These are phyloP conservation scores for Phytophthora hibernalis DNA, from an alignment of 352 stramenopile species.

Conservation along the genomic window DNA sequence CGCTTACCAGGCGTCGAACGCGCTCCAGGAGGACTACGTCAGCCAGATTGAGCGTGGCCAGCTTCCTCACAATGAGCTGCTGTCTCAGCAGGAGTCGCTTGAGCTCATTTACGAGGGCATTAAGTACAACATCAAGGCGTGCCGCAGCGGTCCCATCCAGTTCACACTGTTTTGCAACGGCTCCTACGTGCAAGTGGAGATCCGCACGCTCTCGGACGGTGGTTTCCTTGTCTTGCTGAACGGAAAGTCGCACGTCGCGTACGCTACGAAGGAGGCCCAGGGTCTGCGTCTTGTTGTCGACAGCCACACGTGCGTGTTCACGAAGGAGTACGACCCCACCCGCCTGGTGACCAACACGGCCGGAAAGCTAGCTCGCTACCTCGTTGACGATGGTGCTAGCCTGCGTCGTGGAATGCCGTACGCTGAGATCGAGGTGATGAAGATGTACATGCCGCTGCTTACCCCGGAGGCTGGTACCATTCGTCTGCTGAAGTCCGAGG, in stretches of 20 bases:
- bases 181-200: conserved; percentile 93
- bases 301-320: conserved; percentile 97
- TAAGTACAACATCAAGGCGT: conserved; percentile 97
- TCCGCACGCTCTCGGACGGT: conserved; percentile 97
- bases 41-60: conserved; percentile 91
- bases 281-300: conserved; percentile 95
- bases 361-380: conserved; percentile 99
- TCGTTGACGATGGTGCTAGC: conserved; percentile 96
- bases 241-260: conserved; percentile 97
- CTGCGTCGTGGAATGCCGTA: conserved; percentile 88
- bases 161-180: conserved; percentile 93
- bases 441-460: conserved; percentile 99
- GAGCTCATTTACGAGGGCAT: conserved; percentile 99
- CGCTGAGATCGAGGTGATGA: conserved; percentile 98
- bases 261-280: conserved; percentile 93
- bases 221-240: conserved; percentile 98
- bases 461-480: conserved; percentile 97
- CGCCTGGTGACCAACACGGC: conserved; percentile 97
- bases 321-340: conserved; percentile 99
- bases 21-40: conserved; percentile 80
- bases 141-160: conserved; percentile 89
- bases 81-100: conserved; percentile 87
- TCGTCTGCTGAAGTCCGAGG: conserved; percentile 96
- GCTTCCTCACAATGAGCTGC: conserved; percentile 89
- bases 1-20: conserved; percentile 82